These are phyloP conservation scores for Cardamine occulta DNA, from an alignment of 345 rosid species.

Conservation along the genomic window DNA sequence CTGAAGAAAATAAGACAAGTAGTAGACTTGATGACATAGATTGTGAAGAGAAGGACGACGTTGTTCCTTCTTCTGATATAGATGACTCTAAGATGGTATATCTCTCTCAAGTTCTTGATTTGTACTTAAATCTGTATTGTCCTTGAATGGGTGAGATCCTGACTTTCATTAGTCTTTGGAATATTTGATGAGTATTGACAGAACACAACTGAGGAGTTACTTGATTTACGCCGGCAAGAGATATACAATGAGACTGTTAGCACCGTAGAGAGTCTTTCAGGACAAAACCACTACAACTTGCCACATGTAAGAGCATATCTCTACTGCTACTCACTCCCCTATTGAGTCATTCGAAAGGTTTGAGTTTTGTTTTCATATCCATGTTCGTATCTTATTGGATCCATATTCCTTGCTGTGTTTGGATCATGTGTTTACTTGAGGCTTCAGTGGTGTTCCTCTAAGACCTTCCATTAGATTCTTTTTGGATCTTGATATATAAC, in stretches of 20 bases:
- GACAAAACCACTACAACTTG: background rate
- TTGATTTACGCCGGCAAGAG: constrained; percentile 24
- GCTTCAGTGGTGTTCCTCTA: background rate
- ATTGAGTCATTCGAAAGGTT: background rate
- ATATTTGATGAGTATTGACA: constrained; percentile 36
- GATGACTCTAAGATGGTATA: constrained; percentile 39
- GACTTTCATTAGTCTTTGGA: constrained; percentile 27
- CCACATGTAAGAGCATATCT: constrained; percentile 30
- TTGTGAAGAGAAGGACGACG: background rate
- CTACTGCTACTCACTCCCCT: background rate
- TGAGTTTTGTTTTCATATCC: constrained; percentile 7
- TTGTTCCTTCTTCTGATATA: constrained; percentile 9
- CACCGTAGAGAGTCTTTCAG: constrained; percentile 16
- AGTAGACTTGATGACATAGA: constrained; percentile 14
- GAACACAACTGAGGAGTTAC: constrained; percentile 33
- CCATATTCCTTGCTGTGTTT: background rate
- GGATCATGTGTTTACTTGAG: background rate
- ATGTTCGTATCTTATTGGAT: background rate
- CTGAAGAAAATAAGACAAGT: constrained; percentile 17
- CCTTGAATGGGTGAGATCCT: background rate
- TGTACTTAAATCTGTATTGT: background rate
- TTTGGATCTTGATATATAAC: constrained; percentile 1
- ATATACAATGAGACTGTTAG: constrained; percentile 24
- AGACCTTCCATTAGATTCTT: background rate
- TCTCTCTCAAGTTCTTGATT: background rate